Evolutionary conservation across 2,329 filamentous ascomycete genomes (phyloP).

Genomic region (Aureobasidium melanogenum): DNA sequence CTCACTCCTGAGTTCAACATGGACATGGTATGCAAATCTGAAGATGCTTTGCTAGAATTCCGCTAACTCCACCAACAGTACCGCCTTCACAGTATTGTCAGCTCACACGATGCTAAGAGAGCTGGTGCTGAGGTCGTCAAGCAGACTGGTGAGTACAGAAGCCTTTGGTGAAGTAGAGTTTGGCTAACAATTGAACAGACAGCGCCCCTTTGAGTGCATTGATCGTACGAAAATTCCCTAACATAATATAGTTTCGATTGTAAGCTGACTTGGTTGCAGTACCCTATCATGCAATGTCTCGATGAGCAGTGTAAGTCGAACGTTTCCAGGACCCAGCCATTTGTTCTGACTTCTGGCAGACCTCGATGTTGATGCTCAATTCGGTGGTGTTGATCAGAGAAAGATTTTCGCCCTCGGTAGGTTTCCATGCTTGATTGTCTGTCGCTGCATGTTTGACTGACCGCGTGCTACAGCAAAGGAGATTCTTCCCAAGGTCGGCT

Average conservation of each 20-base stretch:
- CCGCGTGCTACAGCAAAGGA: not conserved
- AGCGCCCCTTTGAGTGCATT: conserved; percentile 67
- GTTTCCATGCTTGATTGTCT: conserved; percentile 51
- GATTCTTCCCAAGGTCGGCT: conserved; percentile 56
- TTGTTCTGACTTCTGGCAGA: conserved; percentile 38
- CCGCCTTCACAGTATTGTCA: conserved; percentile 60
- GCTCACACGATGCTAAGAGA: conserved; percentile 76
- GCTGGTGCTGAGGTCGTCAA: conserved; percentile 89
- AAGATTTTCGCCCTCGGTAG: conserved; percentile 83
- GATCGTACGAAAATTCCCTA: conserved; percentile 44
- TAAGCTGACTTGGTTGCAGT: not conserved
- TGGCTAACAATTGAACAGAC: conserved; percentile 24
- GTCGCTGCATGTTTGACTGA: conserved; percentile 32
- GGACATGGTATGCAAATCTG: conserved; percentile 49
- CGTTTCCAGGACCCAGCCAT: conserved; percentile 33
- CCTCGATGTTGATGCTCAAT: conserved; percentile 78
- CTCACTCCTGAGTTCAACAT: conserved; percentile 61
- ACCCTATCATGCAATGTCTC: conserved; percentile 65
- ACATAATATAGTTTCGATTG: not conserved
- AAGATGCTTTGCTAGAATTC: not conserved
- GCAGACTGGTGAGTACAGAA: conserved; percentile 47
- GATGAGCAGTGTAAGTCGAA: conserved; percentile 59
- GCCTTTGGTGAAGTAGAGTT: too few relatives aligned
- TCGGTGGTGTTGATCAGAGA: conserved; percentile 75
- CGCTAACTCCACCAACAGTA: conserved; percentile 34